phyloP scores from a whole-genome alignment of 495 filamentous ascomycete genomes.

The Penicillium fimorum region DNA sequence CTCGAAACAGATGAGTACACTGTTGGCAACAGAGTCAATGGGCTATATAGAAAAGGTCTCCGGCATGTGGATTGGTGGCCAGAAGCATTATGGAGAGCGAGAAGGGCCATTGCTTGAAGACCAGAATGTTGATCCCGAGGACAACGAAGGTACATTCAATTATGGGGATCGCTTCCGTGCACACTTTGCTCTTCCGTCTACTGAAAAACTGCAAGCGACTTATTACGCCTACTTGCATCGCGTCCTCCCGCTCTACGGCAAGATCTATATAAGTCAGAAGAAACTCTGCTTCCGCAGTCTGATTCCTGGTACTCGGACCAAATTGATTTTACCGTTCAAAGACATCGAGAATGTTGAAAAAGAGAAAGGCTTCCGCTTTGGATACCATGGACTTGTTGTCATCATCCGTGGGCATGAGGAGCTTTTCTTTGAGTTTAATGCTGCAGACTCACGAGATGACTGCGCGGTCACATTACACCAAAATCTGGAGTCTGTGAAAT shows the following conservation, averaged over 20 bases:
- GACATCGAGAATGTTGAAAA: constrained; percentile 94
- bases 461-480: constrained; percentile 79
- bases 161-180: constrained; percentile 75
- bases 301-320: constrained; percentile 85
- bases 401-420: constrained; percentile 94
- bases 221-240: constrained; percentile 88
- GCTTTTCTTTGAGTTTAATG: constrained; percentile 90
- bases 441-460: constrained; percentile 77
- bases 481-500: constrained; percentile 68
- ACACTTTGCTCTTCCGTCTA: constrained; percentile 83
- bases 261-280: constrained; percentile 91
- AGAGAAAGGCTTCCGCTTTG: constrained; percentile 91
- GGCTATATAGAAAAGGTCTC: constrained; percentile 96
- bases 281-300: constrained; percentile 93
- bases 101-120: constrained; percentile 65
- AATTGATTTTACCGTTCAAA: constrained; percentile 85
- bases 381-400: constrained; percentile 87
- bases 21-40: constrained; percentile 92
- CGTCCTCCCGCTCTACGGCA: constrained; percentile 90
- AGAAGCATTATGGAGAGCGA: constrained; percentile 80
- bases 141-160: constrained; percentile 60
- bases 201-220: constrained; percentile 83
- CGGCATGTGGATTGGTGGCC: constrained; percentile 93
- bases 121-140: constrained; percentile 61
- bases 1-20: constrained; percentile 75